Evolutionary conservation across 2,329 filamentous ascomycete species (phyloP), one percentile per base, ranked within the genome.

Genomic region (Fusarium secorum): DNA sequence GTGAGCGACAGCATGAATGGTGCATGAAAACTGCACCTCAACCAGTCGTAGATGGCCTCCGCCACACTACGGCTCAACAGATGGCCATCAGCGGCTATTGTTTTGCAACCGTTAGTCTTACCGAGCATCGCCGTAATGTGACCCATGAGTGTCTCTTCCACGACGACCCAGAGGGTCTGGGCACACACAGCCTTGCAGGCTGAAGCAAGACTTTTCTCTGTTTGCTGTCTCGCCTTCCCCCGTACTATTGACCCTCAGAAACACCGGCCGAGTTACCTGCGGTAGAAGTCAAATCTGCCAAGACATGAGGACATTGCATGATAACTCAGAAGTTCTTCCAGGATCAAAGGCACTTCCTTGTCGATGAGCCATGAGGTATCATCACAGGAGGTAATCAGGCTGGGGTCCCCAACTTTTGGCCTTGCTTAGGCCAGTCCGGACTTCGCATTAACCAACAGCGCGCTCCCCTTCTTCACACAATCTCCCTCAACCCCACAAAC

Each of bases 381-480:
- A 44, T 36, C 32, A 51, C 53, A 53, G 48, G 42, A 54, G 35
- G 32, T 36, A 60, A 57, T 39, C 55, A 61, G 39, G 48, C 35
- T 59, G 65, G 68, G 60, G 67, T 63, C 70, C 57, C 69, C 69
- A 66, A 67, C 69, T 72, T 72, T 63, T 72, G 42, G 35, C 53
- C 57, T 42, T 46, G 28, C 39, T 24, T 42, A 41, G 44, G 52
- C 54, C 57, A 46, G 68, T 32, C 69, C 38, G 55, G 52, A 44
- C 53, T 56, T 42, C 55, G 57, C 57, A 72, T 72, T 70, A 70
- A 71, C 57, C 41, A 54, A 39, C 61, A 49, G 15, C 38, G 15
- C 33, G 38, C 35, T 54, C 42, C 42, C 41, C 20, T 65, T 65
- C 32, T 39, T 52, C 30, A 61, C 51, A 65, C 57, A 71, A 71